Base-by-base conservation (phyloP, 1,139 yeast species). In the Taphrina sp. region DNA sequence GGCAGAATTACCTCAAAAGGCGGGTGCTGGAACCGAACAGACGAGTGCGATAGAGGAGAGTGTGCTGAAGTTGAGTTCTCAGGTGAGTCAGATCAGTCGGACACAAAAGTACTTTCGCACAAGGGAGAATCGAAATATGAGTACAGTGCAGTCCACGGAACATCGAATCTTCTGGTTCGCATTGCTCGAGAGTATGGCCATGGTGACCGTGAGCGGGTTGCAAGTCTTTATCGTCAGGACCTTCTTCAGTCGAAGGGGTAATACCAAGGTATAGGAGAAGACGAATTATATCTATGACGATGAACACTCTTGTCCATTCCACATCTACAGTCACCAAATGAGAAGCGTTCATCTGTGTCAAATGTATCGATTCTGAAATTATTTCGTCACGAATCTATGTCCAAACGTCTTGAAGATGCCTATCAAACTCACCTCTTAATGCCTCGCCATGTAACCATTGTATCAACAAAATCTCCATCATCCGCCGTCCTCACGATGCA, bases 41-140 rank as follows among this genome's bases (percentile, higher is more conserved):
- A 63, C 66, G n/a, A 54, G 56, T 20, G 57, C 58, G 23, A 68
- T 74, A 47, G 76, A 74, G 59, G 61, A 62, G 45, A 67, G 77
- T 62, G 77, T 86, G 37, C 76, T 76, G 60, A 74, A 73, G 57
- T 82, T 92, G 62, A 95, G 89, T 64, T 67, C 70, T 23, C 85
- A 85, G 65, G 76, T 88, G 67, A 79, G 80, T 63, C 77, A 77
- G 23, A 75, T 92, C 64, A 74, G 80, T 63, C 79, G 82, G 8
- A 42, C 60, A 16, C 66, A 64, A 42, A 64, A 84, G 66, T 85
- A 89, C 72, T 89, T 90, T 76, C 85, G 83, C 72, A 83, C 95
- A n/a, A 83, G 98, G 74, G 90, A 86, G 70, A 82, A 81, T 71
- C 80, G 97, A 72, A 92, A 90, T 72, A 94, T 89, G 69, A 81